Conservation (phyloP, 2,329 filamentous ascomycete species). For the Grosmannia huntii region DNA sequence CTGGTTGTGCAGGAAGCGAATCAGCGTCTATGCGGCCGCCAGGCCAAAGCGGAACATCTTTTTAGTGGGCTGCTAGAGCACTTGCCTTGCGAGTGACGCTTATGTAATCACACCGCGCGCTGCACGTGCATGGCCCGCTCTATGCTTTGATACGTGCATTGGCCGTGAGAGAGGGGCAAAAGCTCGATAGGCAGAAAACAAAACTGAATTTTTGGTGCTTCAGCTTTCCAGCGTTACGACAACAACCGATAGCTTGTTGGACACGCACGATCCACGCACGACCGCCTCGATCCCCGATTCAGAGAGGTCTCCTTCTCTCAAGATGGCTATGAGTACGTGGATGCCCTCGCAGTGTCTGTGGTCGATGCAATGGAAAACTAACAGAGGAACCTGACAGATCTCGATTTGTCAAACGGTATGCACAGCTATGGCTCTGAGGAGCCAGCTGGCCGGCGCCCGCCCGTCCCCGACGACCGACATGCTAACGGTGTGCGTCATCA, state of each 20-base stretch:
- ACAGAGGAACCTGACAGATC: slow-evolving; percentile 37
- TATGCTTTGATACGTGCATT: neutral
- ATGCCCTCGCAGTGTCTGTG: slow-evolving; percentile 10
- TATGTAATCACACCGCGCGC: neutral
- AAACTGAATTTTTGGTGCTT: neutral
- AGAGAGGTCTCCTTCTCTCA: slow-evolving; percentile 15
- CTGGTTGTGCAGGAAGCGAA: neutral
- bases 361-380: slow-evolving; percentile 5
- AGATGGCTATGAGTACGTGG: slow-evolving; percentile 48
- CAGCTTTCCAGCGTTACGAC: neutral
- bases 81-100: neutral
- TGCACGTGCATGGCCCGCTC: neutral
- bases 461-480: neutral
- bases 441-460: neutral
- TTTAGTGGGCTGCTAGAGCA: neutral
- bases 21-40: neutral
- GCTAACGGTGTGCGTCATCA: slow-evolving; percentile 19
- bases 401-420: slow-evolving; percentile 75
- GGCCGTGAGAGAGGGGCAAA: neutral
- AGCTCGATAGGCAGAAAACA: neutral
- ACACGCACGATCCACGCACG: neutral
- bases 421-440: neutral
- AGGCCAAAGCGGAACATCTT: neutral
- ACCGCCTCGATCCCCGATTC: neutral
- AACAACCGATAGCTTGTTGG: neutral